Percentiles rank a stretch among this genome's conserved stretches.
Conservation (phyloP, 192 early-diverging fungal genomes). For the Umbelopsis ramanniana region DNA sequence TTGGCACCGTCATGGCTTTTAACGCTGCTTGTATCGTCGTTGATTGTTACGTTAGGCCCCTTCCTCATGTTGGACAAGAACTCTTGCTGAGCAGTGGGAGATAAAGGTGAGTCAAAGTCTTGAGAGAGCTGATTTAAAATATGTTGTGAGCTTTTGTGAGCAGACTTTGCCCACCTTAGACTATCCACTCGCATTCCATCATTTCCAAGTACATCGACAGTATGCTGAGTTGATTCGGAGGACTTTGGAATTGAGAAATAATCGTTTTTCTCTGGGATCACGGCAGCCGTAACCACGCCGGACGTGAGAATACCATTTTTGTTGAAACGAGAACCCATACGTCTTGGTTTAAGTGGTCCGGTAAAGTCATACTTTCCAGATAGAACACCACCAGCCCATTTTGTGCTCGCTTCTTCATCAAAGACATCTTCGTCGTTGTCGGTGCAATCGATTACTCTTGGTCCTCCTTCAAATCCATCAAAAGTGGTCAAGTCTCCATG, state of each 20-base stretch:
- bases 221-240: conserved; percentile 24
- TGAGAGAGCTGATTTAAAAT: conserved; percentile 1
- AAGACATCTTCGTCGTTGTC: conserved; percentile 4
- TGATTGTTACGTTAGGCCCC: not conserved
- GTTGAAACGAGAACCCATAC: conserved; percentile 7
- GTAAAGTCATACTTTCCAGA: conserved; percentile 3
- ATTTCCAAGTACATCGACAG: conserved; percentile 41
- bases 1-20: not conserved
- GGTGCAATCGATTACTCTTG: conserved; percentile 6
- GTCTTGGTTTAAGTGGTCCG: not conserved
- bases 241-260: not conserved
- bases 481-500: not conserved
- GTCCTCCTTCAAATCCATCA: conserved; percentile 11
- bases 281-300: conserved; percentile 3
- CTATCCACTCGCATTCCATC: conserved; percentile 31
- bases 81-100: conserved; percentile 17
- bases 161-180: conserved; percentile 9
- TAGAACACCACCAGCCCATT: conserved; percentile 7
- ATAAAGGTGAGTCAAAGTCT: conserved; percentile 4
- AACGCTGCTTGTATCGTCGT: not conserved
- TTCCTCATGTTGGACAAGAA: not conserved
- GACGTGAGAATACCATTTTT: conserved; percentile 15
- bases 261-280: not conserved
- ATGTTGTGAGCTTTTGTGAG: not conserved
- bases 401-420: conserved; percentile 10